Evolutionary conservation across 2,329 filamentous ascomycete species (phyloP).

Genomic region (Dryadomyces quercivorus): DNA sequence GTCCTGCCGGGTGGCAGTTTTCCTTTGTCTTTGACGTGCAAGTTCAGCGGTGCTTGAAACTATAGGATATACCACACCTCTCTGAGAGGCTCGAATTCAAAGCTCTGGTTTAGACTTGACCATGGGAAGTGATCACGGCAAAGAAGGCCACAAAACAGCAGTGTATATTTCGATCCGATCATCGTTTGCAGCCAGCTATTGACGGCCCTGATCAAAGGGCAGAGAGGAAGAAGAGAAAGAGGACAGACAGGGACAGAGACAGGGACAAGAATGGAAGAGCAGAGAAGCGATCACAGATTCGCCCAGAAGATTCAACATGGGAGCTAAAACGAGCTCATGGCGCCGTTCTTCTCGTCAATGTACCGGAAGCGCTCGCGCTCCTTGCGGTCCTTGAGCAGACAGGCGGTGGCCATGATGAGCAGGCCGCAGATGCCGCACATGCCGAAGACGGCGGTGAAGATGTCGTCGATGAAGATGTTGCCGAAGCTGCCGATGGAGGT

Average conservation of each 20-base stretch:
- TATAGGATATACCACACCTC: not conserved
- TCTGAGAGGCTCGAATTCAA: not conserved
- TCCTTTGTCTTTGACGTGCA: not conserved
- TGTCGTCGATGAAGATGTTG: conserved; percentile 59
- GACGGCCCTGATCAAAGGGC: not conserved
- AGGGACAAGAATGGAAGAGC: not conserved
- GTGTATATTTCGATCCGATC: not conserved
- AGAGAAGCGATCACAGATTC: not conserved
- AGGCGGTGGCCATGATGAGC: conserved; percentile 58
- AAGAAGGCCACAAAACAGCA: not conserved
- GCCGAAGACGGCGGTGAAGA: conserved; percentile 72
- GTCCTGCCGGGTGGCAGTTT: not conserved
- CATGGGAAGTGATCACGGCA: not conserved
- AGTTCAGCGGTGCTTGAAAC: not conserved
- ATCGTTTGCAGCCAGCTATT: not conserved
- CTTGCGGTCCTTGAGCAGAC: conserved; percentile 68
- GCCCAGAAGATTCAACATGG: not conserved
- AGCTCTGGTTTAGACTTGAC: not conserved
- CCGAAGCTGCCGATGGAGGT: conserved; percentile 54
- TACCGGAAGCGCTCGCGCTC: conserved; percentile 67
- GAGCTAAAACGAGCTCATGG: conserved; percentile 32
- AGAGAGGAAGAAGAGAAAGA: not conserved
- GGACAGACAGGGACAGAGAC: not conserved
- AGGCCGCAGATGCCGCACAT: conserved; percentile 62
- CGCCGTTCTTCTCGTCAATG: conserved; percentile 68